Base-by-base conservation (phyloP, 2,329 filamentous ascomycete species). In the Chaetomium globosum region DNA sequence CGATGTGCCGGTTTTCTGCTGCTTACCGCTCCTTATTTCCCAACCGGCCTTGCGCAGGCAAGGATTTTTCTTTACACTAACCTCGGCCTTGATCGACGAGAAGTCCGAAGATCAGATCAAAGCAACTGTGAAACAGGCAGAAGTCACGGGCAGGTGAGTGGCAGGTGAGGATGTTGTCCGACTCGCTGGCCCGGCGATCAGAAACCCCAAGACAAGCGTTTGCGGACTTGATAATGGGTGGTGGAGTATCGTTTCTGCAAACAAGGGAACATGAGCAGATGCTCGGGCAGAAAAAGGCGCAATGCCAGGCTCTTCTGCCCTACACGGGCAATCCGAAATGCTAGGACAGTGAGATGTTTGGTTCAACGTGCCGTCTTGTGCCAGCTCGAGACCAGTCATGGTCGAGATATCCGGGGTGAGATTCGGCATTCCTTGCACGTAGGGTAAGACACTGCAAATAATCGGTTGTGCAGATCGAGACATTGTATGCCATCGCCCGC, bases 401-500 rank as follows among this genome's bases (percentile, higher is more conserved):
- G 57, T 55, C 61, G 52, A 66, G 62, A 23, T 66, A 61, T 61
- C 67, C 62, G 61, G 59, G 31, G 63, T 65, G 54, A 63, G 60
- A 68, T 61, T 63, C 51, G 49, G 54, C 57, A 55, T 51, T 30
- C 26, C 56, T 63, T 65, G 65, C 52, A 48, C 23, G 39, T 54
- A 33, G 65, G 65, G 63, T 61, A 39, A 43, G 54, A 57, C 65
- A 63, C 51, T 53, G 64, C 65, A 67, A 39, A 54, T 28, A 19
- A 59, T 26, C 26, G 59, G 68, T 61, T 49, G 57, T 46, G 65
- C 69, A 67, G 69, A 71, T 72, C 68, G 66, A 65, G 68, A 68
- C 67, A 67, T 61, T 13, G 53, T 57, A 64, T 72, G 69, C 65
- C 68, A 70, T 72, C 70, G 66, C 56, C 69, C 69, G 70, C 46